A percentile compares a stretch with the other conserved stretches of the same genome.
Conservation (phyloP, 2,329 filamentous ascomycete species). For the Alternaria incomplexa region DNA sequence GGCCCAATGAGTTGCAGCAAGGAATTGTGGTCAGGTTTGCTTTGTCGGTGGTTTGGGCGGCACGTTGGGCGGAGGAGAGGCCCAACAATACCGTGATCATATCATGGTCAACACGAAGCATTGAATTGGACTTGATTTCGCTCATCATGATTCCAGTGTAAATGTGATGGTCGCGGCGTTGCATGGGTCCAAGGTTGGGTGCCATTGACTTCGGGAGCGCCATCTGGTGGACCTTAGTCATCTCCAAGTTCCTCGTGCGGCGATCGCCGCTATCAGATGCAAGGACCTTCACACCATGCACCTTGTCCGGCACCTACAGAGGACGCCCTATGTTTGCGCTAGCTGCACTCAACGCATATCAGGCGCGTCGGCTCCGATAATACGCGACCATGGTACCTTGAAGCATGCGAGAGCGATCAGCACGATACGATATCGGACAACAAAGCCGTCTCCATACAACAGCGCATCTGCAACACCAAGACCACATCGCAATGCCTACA, state of each 20-base stretch:
- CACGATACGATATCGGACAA: slow-evolving; percentile 7
- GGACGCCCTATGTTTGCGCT: slow-evolving; percentile 31
- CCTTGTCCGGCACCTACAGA: slow-evolving; percentile 15
- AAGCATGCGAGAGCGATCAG: slow-evolving; percentile 8
- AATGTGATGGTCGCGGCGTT: neutral
- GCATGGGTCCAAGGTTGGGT: neutral
- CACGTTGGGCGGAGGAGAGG: neutral
- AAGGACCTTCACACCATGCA: slow-evolving; percentile 32
- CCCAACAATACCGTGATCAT: neutral
- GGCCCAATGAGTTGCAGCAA: slow-evolving; percentile 1
- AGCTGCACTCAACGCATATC: slow-evolving; percentile 32
- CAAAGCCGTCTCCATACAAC: slow-evolving; percentile 6
- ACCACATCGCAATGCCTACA: slow-evolving; percentile 29
- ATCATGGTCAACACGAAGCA: neutral
- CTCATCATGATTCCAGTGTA: neutral
- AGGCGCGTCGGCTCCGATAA: neutral
- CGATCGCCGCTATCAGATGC: slow-evolving; percentile 10
- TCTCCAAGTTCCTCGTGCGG: slow-evolving; percentile 8
- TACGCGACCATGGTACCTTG: neutral
- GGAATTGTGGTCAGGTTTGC: neutral
- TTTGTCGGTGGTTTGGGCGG: neutral
- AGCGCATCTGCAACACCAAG: neutral
- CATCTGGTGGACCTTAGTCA: slow-evolving; percentile 18
- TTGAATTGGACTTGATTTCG: neutral
- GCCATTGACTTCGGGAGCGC: neutral